Evolutionary conservation across 108 stramenopile species (phyloP).

Genomic region (Epipyxis sp.): DNA sequence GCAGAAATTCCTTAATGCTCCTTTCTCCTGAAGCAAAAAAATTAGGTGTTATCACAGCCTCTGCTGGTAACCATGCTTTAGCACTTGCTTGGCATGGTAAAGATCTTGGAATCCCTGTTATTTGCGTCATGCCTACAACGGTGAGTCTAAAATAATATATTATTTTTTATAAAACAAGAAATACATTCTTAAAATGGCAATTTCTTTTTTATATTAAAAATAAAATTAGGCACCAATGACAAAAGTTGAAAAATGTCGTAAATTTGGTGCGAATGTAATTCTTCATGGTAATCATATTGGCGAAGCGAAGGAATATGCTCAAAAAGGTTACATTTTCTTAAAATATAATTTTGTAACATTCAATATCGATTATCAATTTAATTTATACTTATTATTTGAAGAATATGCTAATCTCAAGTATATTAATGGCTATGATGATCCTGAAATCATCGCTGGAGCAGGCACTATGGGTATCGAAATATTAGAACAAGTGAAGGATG

Average conservation of each 20-base stretch:
- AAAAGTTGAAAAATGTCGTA: slow-evolving; percentile 82
- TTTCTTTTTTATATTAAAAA: neutral
- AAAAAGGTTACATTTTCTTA: slow-evolving; percentile 47
- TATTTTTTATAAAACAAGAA: neutral
- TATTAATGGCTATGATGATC: slow-evolving; percentile 95
- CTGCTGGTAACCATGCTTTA: slow-evolving; percentile 67
- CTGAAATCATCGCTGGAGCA: slow-evolving; percentile 89
- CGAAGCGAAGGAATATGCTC: slow-evolving; percentile 78
- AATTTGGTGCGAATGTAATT: slow-evolving; percentile 84
- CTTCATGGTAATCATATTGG: slow-evolving; percentile 86
- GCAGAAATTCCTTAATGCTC: slow-evolving; percentile 79
- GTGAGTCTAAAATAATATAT: slow-evolving; percentile 5
- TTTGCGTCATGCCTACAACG: slow-evolving; percentile 93
- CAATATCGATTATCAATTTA: slow-evolving; percentile 29
- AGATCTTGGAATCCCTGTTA: slow-evolving; percentile 84
- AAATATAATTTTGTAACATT: slow-evolving; percentile 58
- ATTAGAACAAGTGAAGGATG: slow-evolving; percentile 81
- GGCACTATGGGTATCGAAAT: slow-evolving; percentile 97
- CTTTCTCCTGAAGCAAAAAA: slow-evolving; percentile 54
- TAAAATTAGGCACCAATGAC: slow-evolving; percentile 3
- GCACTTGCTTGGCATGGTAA: slow-evolving; percentile 89
- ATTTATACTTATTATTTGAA: neutral
- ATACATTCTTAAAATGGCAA: neutral
- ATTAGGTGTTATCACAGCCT: slow-evolving; percentile 83
- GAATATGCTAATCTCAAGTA: slow-evolving; percentile 48